These are phyloP conservation scores for Lecanoromycetidae sp. DNA, from an alignment of 2,329 filamentous ascomycete species.

Conservation along the genomic window DNA sequence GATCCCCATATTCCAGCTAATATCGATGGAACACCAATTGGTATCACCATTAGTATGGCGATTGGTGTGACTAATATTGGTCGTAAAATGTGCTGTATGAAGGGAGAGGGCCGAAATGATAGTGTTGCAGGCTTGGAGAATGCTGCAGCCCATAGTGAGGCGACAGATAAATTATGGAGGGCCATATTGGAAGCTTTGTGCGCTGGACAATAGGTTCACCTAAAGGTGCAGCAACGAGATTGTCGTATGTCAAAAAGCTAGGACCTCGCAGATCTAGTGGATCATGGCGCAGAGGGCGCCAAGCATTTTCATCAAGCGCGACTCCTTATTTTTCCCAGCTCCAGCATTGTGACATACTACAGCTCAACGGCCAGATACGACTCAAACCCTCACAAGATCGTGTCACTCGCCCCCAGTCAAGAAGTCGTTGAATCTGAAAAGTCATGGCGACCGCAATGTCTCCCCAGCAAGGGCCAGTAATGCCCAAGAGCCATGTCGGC, in stretches of 20 bases:
- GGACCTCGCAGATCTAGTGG: too few species aligned
- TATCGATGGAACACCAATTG: constrained; percentile 46
- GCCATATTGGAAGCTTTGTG: not conserved
- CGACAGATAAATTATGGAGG: constrained; percentile 1
- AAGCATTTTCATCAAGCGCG: too few species aligned
- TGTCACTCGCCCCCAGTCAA: too few species aligned
- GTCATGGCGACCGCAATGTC: constrained; percentile 24
- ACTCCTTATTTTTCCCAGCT: too few species aligned
- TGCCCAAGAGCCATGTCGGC: constrained; percentile 96
- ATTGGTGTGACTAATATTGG: not conserved
- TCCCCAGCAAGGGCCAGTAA: constrained; percentile 42
- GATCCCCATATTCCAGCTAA: constrained; percentile 84
- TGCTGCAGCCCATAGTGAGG: not conserved
- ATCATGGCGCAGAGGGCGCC: too few species aligned
- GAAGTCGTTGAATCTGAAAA: too few species aligned
- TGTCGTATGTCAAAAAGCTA: too few species aligned
- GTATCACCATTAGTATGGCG: constrained; percentile 19
- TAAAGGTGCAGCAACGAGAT: not conserved
- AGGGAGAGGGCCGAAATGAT: not conserved
- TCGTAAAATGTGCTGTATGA: constrained; percentile 4
- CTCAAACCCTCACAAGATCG: not conserved
- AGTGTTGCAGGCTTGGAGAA: not conserved
- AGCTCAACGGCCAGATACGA: not conserved
- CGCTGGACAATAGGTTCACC: too few species aligned
- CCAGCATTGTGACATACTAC: not conserved